These are phyloP conservation scores for Tremellales sp. DNA, from an alignment of 1,284 basidiomycete genomes.

Conservation along the genomic window DNA sequence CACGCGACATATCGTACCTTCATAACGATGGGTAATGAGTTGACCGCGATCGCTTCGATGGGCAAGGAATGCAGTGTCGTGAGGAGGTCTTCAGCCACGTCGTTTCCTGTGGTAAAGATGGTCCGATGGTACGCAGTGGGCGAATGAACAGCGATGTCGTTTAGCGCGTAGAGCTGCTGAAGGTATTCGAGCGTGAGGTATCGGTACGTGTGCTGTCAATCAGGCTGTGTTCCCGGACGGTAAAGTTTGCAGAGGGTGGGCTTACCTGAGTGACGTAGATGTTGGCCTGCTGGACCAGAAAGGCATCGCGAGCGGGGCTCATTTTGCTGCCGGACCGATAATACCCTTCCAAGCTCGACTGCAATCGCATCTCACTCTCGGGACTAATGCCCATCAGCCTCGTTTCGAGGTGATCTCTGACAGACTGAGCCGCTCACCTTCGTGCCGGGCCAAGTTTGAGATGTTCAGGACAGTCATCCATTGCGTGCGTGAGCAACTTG, in stretches of 20 bases:
- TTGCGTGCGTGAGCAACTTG: slow-evolving; percentile 37
- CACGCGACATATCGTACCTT: slow-evolving; percentile 87
- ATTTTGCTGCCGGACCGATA: neutral
- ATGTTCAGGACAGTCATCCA: slow-evolving; percentile 39
- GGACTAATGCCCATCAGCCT: neutral
- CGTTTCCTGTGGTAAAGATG: slow-evolving; percentile 6
- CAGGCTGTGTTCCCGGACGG: neutral
- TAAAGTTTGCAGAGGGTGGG: too few species aligned
- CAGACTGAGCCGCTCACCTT: neutral
- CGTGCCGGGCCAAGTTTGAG: neutral
- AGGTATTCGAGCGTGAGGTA: slow-evolving; percentile 85
- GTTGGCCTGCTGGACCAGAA: slow-evolving; percentile 82
- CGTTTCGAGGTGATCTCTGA: neutral
- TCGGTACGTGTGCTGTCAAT: slow-evolving; percentile 73
- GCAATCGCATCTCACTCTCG: neutral
- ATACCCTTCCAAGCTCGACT: neutral
- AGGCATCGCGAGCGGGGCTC: slow-evolving; percentile 66
- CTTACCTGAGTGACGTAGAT: slow-evolving; percentile 71
- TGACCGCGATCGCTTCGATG: slow-evolving; percentile 80
- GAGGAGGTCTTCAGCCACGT: slow-evolving; percentile 57
- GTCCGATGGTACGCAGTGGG: slow-evolving; percentile 15
- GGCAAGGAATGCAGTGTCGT: slow-evolving; percentile 82
- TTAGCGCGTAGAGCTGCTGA: slow-evolving; percentile 62
- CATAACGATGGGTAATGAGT: slow-evolving; percentile 66
- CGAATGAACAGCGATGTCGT: neutral